Base-by-base conservation (phyloP, 805 yeast genomes). In the Suhomyces kilbournensis region DNA sequence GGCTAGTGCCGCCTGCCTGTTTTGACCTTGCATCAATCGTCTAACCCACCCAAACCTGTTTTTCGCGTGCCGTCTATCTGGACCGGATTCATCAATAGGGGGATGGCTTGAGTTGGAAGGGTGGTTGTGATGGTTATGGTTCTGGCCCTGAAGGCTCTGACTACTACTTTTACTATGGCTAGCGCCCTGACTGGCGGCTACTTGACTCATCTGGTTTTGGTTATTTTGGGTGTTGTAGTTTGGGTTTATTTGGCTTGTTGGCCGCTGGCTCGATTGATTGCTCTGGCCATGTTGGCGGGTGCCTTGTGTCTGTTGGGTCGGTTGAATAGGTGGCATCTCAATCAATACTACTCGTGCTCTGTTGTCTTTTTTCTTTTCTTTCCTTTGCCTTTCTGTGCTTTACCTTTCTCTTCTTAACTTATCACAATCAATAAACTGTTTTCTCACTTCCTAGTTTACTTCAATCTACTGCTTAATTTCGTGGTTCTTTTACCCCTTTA, bases 41-140 rank as follows among this genome's bases (percentile, higher is more conserved):
- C 63, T 65, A n/a, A 72, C 77, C 77, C 77, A 72, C 17, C 71
- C 64, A 53, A 72, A 72, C 22, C 76, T 60, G 48, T 69, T 66
- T 23, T 66, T 60, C 28, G 61, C 55, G 38, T 68, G 68, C 35
- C 72, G 65, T 57, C 60, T 67, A 46, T 68, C 71, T 26, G 53
- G 46, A 35, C 49, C 25, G 7, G 46, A 32, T 26, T 20, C 40
- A 17, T 30, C 32, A 20, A 10, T 17, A 9, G 23, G 45, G 8
- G 19, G 45, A 20, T 42, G 45, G 10, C 30, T 14, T 6, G 25
- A 12, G 19, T 23, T 20, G 9, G 10, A 14, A 8, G 45, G 28
- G 7, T 19, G 43, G 8, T 14, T 17, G 14, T 40, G 44, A 14
- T 19, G 44, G 44, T 22, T 39, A 3, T 22, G 20, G 23, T 17